Evolutionary conservation across 2,329 filamentous ascomycete genomes (phyloP).

Genomic region (Paramyrothecium roridum): DNA sequence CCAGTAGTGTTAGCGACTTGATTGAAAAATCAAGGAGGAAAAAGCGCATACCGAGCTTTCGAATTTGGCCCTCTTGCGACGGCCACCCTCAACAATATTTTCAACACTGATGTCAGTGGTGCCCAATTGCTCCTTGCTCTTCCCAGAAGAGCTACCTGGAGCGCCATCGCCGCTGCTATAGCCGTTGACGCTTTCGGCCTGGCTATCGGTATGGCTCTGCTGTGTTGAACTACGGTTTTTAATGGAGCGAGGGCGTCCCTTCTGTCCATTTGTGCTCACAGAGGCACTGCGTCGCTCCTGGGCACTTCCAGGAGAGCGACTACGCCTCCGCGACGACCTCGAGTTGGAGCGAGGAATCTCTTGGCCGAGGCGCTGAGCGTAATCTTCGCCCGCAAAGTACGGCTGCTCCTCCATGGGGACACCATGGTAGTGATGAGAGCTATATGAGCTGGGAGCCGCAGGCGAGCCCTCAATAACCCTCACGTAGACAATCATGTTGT

Average conservation of each 20-base stretch:
- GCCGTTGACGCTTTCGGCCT: constrained; percentile 64
- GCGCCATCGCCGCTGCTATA: constrained; percentile 88
- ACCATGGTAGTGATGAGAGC: constrained; percentile 50
- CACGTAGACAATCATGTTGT: constrained; percentile 92
- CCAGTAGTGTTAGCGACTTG: constrained; percentile 26
- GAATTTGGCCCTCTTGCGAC: constrained; percentile 90
- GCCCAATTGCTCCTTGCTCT: constrained; percentile 80
- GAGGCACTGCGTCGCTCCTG: constrained; percentile 77
- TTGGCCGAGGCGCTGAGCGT: constrained; percentile 52
- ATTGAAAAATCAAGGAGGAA: constrained; percentile 8
- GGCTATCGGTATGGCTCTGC: constrained; percentile 53
- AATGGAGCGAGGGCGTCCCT: constrained; percentile 64
- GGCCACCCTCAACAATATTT: constrained; percentile 95
- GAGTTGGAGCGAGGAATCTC: constrained; percentile 67
- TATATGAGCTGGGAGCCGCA: constrained; percentile 40
- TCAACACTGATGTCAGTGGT: constrained; percentile 97
- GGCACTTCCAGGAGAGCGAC: constrained; percentile 67
- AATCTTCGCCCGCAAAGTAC: constrained; percentile 52
- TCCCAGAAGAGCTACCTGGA: constrained; percentile 68
- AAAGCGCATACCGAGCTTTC: constrained; percentile 84
- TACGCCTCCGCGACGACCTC: constrained; percentile 70
- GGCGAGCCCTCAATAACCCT: constrained; percentile 68
- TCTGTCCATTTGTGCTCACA: constrained; percentile 59
- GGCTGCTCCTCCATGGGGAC: constrained; percentile 46
- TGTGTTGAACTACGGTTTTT: constrained; percentile 59